Percentiles rank a stretch among this genome's conserved stretches.
These are phyloP conservation scores for Ogataea methylovora DNA, from an alignment of 805 yeast species.

Conservation along the genomic window DNA sequence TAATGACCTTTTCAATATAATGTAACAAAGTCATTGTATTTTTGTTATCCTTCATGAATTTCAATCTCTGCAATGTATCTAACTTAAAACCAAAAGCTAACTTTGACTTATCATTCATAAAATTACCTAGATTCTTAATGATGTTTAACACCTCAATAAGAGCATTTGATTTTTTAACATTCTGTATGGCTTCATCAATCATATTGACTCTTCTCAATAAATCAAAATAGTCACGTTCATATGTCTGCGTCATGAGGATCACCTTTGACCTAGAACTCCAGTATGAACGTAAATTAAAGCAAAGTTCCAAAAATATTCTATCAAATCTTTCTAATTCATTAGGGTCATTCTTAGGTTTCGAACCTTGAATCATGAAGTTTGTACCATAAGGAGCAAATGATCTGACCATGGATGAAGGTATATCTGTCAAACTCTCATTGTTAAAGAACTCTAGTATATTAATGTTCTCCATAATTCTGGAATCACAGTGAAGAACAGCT, in stretches of 20 bases:
- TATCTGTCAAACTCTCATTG: constrained; percentile 54
- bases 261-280: constrained; percentile 72
- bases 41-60: constrained; percentile 64
- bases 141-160: constrained; percentile 55
- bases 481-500: constrained; percentile 55
- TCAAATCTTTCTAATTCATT: constrained; percentile 60
- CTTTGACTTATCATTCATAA: constrained; percentile 66
- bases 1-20: constrained; percentile 62
- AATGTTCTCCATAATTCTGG: constrained; percentile 40
- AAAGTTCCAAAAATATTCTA: constrained; percentile 58
- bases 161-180: constrained; percentile 43
- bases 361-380: constrained; percentile 30
- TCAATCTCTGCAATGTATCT: constrained; percentile 59
- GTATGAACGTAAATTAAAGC: constrained; percentile 59
- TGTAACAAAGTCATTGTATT: constrained; percentile 68
- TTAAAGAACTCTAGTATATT: constrained; percentile 65
- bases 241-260: constrained; percentile 43
- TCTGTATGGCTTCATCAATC: constrained; percentile 52
- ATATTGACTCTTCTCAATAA: constrained; percentile 45
- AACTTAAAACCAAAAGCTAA: constrained; percentile 66
- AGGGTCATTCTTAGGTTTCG: constrained; percentile 46
- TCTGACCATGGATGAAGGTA: constrained; percentile 47
- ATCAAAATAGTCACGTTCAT: constrained; percentile 61
- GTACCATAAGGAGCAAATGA: constrained; percentile 59
- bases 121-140: constrained; percentile 68